These are phyloP conservation scores for Oryza officinalis DNA, from an alignment of 176 grass and related monocot genomes.

Conservation along the genomic window DNA sequence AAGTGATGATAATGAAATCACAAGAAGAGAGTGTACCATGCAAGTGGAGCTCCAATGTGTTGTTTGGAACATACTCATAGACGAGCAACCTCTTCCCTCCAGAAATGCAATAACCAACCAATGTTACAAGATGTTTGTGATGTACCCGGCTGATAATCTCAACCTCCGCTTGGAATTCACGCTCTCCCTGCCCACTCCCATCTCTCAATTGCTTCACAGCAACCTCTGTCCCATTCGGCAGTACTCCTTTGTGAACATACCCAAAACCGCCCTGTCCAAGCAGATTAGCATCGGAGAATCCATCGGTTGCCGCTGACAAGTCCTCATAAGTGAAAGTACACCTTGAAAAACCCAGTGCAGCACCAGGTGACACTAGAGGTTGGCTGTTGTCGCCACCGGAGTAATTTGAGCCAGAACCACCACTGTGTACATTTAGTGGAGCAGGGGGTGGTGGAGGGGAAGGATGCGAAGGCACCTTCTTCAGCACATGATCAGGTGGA, in stretches of 20 bases:
- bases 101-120: slow-evolving; percentile 78
- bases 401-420: slow-evolving; percentile 70
- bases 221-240: slow-evolving; percentile 68
- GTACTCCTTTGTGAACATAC: slow-evolving; percentile 82
- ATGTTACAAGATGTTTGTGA: slow-evolving; percentile 82
- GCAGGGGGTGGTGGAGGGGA: slow-evolving; percentile 44
- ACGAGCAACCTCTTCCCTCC: slow-evolving; percentile 66
- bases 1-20: neutral
- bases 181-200: slow-evolving; percentile 74
- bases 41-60: slow-evolving; percentile 71
- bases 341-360: slow-evolving; percentile 51
- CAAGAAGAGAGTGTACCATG: slow-evolving; percentile 51
- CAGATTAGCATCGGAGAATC: slow-evolving; percentile 72
- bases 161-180: slow-evolving; percentile 80
- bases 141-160: slow-evolving; percentile 86
- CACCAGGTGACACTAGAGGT: slow-evolving; percentile 46
- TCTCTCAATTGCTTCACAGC: slow-evolving; percentile 73
- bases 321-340: slow-evolving; percentile 67
- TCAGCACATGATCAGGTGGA: slow-evolving; percentile 69
- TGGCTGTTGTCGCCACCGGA: slow-evolving; percentile 58
- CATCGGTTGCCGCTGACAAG: slow-evolving; percentile 53
- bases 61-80: slow-evolving; percentile 82
- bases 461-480: slow-evolving; percentile 59
- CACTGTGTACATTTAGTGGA: slow-evolving; percentile 54
- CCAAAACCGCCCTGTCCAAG: slow-evolving; percentile 90